Evolutionary conservation across 108 stramenopile species (phyloP).

Genomic region (Pseudonitzschia multiseries): DNA sequence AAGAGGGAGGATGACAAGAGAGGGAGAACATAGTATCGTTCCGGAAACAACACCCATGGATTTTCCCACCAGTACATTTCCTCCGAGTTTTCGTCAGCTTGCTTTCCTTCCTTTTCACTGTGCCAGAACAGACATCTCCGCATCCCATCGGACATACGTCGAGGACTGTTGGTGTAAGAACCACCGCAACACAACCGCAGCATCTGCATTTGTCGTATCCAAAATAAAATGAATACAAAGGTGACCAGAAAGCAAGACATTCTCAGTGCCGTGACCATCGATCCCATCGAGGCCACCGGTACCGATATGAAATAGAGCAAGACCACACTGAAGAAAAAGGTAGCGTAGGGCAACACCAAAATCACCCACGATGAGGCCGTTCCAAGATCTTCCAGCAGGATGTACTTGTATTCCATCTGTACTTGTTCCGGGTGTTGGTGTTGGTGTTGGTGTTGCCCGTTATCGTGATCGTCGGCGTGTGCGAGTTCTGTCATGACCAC

Average conservation of each 20-base stretch:
- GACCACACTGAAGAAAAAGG: constrained; percentile 54
- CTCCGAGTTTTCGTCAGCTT: neutral
- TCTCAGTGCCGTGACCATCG: constrained; percentile 40
- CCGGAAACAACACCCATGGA: constrained; percentile 77
- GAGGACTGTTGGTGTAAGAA: neutral
- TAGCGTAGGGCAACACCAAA: constrained; percentile 62
- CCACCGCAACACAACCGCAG: neutral
- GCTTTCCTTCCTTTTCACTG: constrained; percentile 7
- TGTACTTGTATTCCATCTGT: constrained; percentile 66
- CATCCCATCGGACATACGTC: neutral
- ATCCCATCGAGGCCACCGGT: constrained; percentile 41
- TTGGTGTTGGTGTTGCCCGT: neutral
- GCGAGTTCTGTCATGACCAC: constrained; percentile 22
- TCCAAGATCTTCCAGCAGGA: constrained; percentile 76
- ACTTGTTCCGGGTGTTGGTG: constrained; percentile 17
- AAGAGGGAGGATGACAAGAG: constrained; percentile 61
- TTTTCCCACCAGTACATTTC: constrained; percentile 67
- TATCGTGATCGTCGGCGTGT: constrained; percentile 13
- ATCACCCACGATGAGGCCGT: constrained; percentile 75
- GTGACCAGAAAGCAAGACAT: constrained; percentile 47
- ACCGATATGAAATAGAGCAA: constrained; percentile 46
- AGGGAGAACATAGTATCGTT: constrained; percentile 67
- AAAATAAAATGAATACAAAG: constrained; percentile 53
- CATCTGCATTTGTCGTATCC: constrained; percentile 62
- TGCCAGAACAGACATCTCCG: neutral